Conservation (phyloP, 148 eudicot species). For the Hydrangea macrophylla region DNA sequence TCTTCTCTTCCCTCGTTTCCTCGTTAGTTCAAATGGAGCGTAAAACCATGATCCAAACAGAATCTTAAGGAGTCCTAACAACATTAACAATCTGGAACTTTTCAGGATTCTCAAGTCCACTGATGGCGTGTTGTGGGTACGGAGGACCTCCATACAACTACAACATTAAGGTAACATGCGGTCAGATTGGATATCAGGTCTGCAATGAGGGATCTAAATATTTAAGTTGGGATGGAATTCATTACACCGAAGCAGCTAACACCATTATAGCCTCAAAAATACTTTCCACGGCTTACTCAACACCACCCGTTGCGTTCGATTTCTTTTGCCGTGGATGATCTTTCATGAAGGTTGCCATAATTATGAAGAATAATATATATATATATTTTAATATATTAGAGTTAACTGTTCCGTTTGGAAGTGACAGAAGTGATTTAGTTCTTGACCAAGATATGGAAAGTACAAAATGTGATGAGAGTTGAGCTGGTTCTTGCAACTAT, state of each 20-base stretch:
- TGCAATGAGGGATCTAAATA: constrained; percentile 49
- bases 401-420: no score
- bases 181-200: constrained; percentile 52
- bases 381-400: no score
- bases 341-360: neutral
- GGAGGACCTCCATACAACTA: constrained; percentile 95
- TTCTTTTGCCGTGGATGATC: constrained; percentile 58
- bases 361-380: no score
- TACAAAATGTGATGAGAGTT: no score
- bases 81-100: no score
- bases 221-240: constrained; percentile 88
- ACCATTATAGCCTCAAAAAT: constrained; percentile 57
- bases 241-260: constrained; percentile 90
- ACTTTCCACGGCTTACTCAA: constrained; percentile 60
- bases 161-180: constrained; percentile 56
- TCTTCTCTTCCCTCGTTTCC: neutral
- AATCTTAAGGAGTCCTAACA: no score
- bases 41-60: no score
- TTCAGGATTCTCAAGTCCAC: constrained; percentile 68
- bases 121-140: constrained; percentile 87
- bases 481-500: no score
- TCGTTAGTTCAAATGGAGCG: no score
- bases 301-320: constrained; percentile 57
- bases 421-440: no score
- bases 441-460: no score